phyloP scores from a whole-genome alignment of 1,284 basidiomycete genomes.

The Rhodotorula sp. region DNA sequence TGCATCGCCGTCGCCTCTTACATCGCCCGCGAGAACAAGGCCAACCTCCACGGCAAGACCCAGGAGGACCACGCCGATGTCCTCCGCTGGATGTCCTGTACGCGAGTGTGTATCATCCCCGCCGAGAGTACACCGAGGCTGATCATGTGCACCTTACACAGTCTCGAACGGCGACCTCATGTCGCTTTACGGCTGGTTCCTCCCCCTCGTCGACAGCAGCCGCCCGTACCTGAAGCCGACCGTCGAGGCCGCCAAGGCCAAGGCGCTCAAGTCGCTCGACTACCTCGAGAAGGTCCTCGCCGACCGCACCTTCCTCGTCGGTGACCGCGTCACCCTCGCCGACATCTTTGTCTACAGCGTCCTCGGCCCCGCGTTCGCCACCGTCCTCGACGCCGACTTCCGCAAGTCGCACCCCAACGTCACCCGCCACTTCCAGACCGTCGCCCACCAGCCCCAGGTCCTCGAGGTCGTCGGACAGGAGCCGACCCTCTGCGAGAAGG shows the following conservation, averaged over 20 bases:
- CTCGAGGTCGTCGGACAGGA: conserved; percentile 57
- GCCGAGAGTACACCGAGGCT: too few relatives aligned
- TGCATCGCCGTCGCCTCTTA: conserved; percentile 66
- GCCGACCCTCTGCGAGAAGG: conserved; percentile 67
- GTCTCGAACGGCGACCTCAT: conserved; percentile 29
- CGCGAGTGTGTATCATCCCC: not conserved
- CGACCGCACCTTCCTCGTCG: conserved; percentile 83
- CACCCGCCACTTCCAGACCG: conserved; percentile 64
- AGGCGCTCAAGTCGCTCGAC: conserved; percentile 51
- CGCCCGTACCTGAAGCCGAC: conserved; percentile 56
- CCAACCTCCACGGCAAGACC: conserved; percentile 40
- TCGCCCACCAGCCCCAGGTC: conserved; percentile 72
- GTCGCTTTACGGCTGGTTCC: conserved; percentile 68
- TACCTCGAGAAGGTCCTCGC: conserved; percentile 73
- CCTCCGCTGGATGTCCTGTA: conserved; percentile 42
- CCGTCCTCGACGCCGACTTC: conserved; percentile 62
- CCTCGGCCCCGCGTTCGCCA: conserved; percentile 50
- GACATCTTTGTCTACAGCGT: conserved; percentile 71
- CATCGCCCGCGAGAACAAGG: conserved; percentile 53
- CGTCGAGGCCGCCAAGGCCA: conserved; percentile 59
- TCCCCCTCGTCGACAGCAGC: conserved; percentile 58
- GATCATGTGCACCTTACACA: conserved; percentile 24
- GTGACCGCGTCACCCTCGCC: conserved; percentile 90
- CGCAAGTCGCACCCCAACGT: conserved; percentile 73
- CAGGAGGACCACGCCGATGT: conserved; percentile 40